Percentiles rank a stretch among this genome's conserved stretches.
These are phyloP conservation scores for Dioscorea cayenensis DNA, from an alignment of 116 monocot species.

Conservation along the genomic window DNA sequence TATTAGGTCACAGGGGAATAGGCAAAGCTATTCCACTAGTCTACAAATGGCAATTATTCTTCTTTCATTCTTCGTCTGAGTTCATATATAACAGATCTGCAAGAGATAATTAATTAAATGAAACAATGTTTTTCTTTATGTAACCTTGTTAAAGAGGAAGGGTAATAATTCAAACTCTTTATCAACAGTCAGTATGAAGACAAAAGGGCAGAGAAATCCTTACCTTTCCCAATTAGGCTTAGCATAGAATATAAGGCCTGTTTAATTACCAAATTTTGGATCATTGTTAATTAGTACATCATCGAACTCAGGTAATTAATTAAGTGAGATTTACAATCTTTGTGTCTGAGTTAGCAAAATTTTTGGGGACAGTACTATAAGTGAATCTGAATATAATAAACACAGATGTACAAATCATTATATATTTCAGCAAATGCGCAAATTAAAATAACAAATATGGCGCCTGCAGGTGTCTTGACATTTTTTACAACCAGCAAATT, in stretches of 20 bases:
- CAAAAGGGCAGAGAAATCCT: background rate
- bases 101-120: background rate
- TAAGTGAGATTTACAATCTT: no score
- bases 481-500: conserved; percentile 44
- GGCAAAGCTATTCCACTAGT: conserved; percentile 39
- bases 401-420: no score
- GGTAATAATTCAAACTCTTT: background rate
- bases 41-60: background rate
- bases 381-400: no score
- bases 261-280: no score
- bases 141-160: background rate
- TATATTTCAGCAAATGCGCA: no score
- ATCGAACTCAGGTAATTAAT: no score
- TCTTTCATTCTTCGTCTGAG: background rate
- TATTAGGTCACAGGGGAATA: conserved; percentile 34
- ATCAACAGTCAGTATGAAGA: background rate
- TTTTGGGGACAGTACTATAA: no score
- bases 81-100: background rate
- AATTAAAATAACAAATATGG: no score
- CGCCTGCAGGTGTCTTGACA: conserved; percentile 39
- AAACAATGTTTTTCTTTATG: background rate
- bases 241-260: no score
- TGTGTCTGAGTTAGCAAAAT: no score
- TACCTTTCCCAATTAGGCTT: background rate
- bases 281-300: no score